Conservation (phyloP, 345 rosid genomes). For the Sisymbrium altissimum region DNA sequence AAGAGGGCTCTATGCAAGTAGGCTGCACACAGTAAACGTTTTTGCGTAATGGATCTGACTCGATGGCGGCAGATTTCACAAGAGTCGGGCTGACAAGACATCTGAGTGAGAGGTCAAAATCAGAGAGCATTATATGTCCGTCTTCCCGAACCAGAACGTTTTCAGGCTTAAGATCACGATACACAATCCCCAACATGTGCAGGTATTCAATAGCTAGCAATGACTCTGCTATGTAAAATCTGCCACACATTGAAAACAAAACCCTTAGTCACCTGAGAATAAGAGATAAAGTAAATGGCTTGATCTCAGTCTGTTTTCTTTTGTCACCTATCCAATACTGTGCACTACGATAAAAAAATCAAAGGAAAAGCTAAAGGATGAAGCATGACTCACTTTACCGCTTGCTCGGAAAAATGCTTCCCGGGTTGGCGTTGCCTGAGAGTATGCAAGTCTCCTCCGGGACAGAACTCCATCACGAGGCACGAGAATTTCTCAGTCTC, state of each 20-base stretch:
- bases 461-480: constrained; percentile 92
- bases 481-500: constrained; percentile 93
- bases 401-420: constrained; percentile 84
- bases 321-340: not conserved
- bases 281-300: not conserved
- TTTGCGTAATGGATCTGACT: constrained; percentile 66
- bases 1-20: constrained; percentile 78
- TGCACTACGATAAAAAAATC: not conserved
- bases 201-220: constrained; percentile 67
- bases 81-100: constrained; percentile 84
- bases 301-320: not conserved
- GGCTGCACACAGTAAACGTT: constrained; percentile 79
- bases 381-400: constrained; percentile 64
- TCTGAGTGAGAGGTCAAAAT: constrained; percentile 79
- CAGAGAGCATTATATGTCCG: constrained; percentile 84
- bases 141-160: constrained; percentile 72
- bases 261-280: not conserved
- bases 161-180: constrained; percentile 81
- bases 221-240: constrained; percentile 76
- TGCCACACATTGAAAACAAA: constrained; percentile 30
- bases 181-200: constrained; percentile 75
- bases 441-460: constrained; percentile 90
- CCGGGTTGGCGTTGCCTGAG: constrained; percentile 93
- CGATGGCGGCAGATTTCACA: constrained; percentile 53
- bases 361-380: not conserved